Percentiles rank a stretch among this genome's conserved stretches.
Evolutionary conservation across 495 filamentous ascomycete species (phyloP).

Genomic region (Usnea hakonensis): DNA sequence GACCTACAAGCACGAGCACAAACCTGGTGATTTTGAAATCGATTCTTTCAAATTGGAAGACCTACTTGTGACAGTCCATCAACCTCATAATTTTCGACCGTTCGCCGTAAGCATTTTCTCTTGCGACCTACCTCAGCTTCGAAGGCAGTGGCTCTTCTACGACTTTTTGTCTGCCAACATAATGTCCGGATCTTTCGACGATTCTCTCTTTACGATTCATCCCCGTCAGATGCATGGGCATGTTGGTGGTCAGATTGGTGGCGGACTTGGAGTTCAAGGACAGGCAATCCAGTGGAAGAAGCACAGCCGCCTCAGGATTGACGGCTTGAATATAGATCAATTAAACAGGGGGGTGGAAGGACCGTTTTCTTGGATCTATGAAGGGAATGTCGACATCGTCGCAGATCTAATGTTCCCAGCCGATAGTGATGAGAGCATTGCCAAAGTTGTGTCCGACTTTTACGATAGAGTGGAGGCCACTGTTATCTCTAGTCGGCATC

Average conservation of each 20-base stretch:
- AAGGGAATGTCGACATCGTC: slow-evolving; percentile 93
- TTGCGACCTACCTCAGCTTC: slow-evolving; percentile 83
- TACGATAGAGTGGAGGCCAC: slow-evolving; percentile 92
- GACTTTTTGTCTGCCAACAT: slow-evolving; percentile 92
- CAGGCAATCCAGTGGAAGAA: slow-evolving; percentile 73
- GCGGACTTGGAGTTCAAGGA: slow-evolving; percentile 44
- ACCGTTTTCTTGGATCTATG: slow-evolving; percentile 94
- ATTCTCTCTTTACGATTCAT: slow-evolving; percentile 94
- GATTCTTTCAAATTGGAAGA: slow-evolving; percentile 95
- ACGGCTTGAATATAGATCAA: slow-evolving; percentile 91
- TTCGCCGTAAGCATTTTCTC: slow-evolving; percentile 93
- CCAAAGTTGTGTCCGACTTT: slow-evolving; percentile 87
- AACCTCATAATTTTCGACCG: slow-evolving; percentile 81
- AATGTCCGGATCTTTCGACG: slow-evolving; percentile 92
- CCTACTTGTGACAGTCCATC: slow-evolving; percentile 82
- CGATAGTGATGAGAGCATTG: slow-evolving; percentile 76
- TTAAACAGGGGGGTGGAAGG: slow-evolving; percentile 89
- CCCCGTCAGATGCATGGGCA: slow-evolving; percentile 77
- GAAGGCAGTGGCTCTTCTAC: slow-evolving; percentile 96
- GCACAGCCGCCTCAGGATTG: slow-evolving; percentile 80
- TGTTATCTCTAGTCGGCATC: slow-evolving; percentile 62
- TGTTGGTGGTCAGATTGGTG: slow-evolving; percentile 46
- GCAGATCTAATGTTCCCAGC: slow-evolving; percentile 89
- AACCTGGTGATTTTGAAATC: slow-evolving; percentile 91
- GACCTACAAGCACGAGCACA: slow-evolving; percentile 76